Evolutionary conservation across 75 land plant genomes (phyloP), one percentile per base, ranked within the genome.

Genomic region (Pseudotsuga menziesii): DNA sequence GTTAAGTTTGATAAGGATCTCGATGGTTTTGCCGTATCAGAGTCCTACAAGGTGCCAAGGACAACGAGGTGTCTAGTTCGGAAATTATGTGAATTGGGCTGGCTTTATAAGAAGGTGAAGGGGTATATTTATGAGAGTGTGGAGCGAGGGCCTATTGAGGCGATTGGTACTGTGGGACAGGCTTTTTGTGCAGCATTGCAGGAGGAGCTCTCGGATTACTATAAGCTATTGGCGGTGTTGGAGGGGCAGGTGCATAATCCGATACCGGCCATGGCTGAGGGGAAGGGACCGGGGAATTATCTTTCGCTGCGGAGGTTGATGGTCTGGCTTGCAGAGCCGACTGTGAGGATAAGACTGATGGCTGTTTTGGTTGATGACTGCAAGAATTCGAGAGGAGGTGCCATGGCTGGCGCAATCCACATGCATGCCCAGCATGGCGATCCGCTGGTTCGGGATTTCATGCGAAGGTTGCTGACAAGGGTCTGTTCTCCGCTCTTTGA

Each of bases 361-460:
- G 99, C 99, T 23, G 96, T 91, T 44, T 75, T 97, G 82, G 96
- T 95, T 25, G 99, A 97, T 75, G 87, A 89, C 56, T 97, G 99
- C 59, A 85, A 77, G 73, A 82, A 81, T 57, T 79, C 93, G 72
- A 83, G 84, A 59, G 99, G 99, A 52, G 99, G 99, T 26, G 98
- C 98, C 17, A 97, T 97, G 99, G 98, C 98, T 60, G 96, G 98
- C 11, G 99, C 96, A 11, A 97, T 97, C 44, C 99, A 97, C 78
- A 63, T 80, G 80, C 96, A 90, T 76, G 98, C 98, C 0, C 94
- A 91, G 74, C 98, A 93, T 81, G 99, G 99, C 12, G 99, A 95
- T 76, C 96, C 96, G 0, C 75, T 97, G 41, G 92, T 95, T 5
- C 85, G 88, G 59, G 91, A 92, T 61, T 93, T 97, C 80, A 91